Base-by-base conservation (phyloP, 139 green algal species). In the Gonium pectorale region DNA sequence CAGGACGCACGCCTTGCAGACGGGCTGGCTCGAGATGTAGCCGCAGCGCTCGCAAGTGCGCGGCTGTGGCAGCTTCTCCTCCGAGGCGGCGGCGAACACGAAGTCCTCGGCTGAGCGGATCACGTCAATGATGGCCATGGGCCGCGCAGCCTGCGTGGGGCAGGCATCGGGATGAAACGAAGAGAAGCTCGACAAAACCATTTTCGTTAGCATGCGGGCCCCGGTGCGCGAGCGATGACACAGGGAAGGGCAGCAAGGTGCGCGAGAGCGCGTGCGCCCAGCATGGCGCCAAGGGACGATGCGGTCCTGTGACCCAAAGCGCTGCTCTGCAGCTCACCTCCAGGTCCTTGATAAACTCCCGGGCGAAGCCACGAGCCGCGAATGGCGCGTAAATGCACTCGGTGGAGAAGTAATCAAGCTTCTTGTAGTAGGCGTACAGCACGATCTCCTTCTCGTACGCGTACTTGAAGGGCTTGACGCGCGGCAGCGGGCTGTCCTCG, bases 371-470 rank as follows among this genome's bases (percentile, higher is more conserved):
- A 1, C 97, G 90, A 2, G 98, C 97, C 6, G 97, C 97, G 88
- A 96, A 97, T 11, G 97, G 97, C 6, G 97, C 93, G 88, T 99
- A 99, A 2, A 98, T 90, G 89, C 97, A 99, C 83, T 99, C 97
- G 8, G 95, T 98, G 37, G 91, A 96, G 84, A 99, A 99, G 92
- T 99, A 99, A 87, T 99, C 96, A 1, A 99, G 94, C 74, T 89
- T 94, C 83, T 99, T 99, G 93, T 98, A 99, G 94, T 99, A 98
- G 11, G 97, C 97, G 85, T 99, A 99, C 96, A 99, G 98, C 21
- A 99, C 97, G 86, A 99, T 99, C 88, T 99, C 97, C 94, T 99
- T 99, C 84, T 99, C 96, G 78, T 98, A 99, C 19, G 86, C 86
- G 77, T 94, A 98, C 88, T 98, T 98, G 91, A 99, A 99, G 6